These are phyloP conservation scores for Backusella parvicylindrica DNA, from an alignment of 192 early-diverging fungal genomes.

Conservation along the genomic window DNA sequence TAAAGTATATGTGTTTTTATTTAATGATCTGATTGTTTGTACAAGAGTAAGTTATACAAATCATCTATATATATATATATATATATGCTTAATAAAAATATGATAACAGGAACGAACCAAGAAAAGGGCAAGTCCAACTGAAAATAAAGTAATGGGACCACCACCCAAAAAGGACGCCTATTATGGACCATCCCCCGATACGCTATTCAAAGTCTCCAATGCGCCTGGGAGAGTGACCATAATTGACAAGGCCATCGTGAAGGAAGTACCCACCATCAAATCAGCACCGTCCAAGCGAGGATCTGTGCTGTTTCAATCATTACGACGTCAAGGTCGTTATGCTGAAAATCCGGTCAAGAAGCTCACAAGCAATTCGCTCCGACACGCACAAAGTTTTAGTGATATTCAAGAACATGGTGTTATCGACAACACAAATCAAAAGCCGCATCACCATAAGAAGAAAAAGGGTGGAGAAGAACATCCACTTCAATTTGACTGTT, in stretches of 20 bases:
- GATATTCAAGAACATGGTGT: neutral
- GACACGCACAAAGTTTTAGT: neutral
- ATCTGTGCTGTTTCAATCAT: neutral
- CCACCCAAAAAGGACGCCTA: neutral
- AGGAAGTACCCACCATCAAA: neutral
- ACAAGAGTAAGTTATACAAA: constrained; percentile 12
- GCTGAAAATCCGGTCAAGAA: neutral
- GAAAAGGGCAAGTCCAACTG: neutral
- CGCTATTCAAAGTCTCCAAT: constrained; percentile 7
- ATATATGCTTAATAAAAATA: neutral
- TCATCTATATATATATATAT: neutral
- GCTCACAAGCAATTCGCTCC: neutral
- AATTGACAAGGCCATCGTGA: neutral
- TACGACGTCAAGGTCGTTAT: neutral
- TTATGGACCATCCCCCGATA: constrained; percentile 10
- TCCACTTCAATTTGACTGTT: constrained; percentile 24
- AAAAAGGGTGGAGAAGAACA: constrained; percentile 14
- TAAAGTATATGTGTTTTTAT: constrained; percentile 23
- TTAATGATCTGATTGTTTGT: constrained; percentile 24
- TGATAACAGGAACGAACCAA: neutral
- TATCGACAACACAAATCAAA: neutral
- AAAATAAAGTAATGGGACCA: neutral
- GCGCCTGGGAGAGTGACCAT: constrained; percentile 14
- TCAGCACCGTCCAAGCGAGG: neutral
- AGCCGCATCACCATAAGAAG: neutral